Conservation (phyloP, 2,329 filamentous ascomycete genomes). For the Nannizziopsis arthrosporioides region DNA sequence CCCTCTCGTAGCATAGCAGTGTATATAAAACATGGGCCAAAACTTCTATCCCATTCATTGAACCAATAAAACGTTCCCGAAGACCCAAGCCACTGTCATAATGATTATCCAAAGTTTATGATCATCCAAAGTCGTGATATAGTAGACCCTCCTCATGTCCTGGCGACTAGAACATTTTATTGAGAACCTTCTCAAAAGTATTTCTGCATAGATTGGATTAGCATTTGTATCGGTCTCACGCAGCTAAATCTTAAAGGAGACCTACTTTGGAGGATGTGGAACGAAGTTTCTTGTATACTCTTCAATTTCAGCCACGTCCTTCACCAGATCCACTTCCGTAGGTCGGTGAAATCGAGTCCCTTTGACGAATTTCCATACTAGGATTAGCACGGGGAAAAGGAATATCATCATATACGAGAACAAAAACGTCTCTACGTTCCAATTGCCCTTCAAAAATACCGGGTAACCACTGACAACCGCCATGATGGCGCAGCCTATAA, state of each 20-base stretch:
- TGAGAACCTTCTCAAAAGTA: conserved; percentile 16
- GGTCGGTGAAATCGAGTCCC: conserved; percentile 48
- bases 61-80: no score
- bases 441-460: conserved; percentile 53
- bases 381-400: conserved; percentile 56
- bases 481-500: conserved; percentile 53
- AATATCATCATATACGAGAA: conserved; percentile 68
- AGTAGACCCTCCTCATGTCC: neutral
- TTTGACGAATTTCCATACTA: conserved; percentile 61
- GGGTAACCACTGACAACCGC: conserved; percentile 73
- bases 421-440: conserved; percentile 59
- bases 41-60: no score
- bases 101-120: neutral
- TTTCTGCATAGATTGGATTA: conserved; percentile 19
- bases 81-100: no score
- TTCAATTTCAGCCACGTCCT: conserved; percentile 54
- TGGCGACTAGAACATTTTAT: conserved; percentile 16
- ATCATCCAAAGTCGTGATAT: neutral
- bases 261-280: conserved; percentile 43
- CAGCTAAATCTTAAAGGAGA: no score
- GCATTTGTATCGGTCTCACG: neutral
- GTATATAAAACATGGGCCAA: no score
- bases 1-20: no score
- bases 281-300: conserved; percentile 55
- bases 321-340: conserved; percentile 50